These are phyloP conservation scores for Cladosporium velox DNA, from an alignment of 2,329 filamentous ascomycete genomes.

Conservation along the genomic window DNA sequence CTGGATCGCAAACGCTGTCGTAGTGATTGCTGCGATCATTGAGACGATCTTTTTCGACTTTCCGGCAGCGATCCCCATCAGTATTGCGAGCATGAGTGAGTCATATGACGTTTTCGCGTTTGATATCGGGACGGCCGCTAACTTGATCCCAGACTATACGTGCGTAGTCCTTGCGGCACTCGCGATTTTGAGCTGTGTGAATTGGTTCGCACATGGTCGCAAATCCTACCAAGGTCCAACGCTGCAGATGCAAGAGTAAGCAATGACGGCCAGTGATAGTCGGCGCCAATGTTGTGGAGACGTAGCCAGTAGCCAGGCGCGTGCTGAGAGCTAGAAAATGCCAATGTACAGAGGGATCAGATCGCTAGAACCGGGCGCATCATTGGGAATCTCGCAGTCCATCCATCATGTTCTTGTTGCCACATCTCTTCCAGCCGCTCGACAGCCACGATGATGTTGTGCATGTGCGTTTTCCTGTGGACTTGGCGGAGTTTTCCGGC, in stretches of 20 bases:
- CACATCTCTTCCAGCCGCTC: neutral
- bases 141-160: neutral
- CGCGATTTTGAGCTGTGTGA: neutral
- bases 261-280: neutral
- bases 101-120: neutral
- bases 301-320: neutral
- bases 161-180: neutral
- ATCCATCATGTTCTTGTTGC: neutral
- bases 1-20: slow-evolving; percentile 4
- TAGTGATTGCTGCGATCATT: neutral
- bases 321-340: neutral
- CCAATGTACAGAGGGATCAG: neutral
- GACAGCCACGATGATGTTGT: neutral
- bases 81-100: slow-evolving; percentile 1
- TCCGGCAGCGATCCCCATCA: neutral
- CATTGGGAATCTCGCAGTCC: neutral
- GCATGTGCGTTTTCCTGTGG: neutral
- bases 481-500: neutral
- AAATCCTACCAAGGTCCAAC: neutral
- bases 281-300: neutral
- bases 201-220: neutral
- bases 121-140: neutral
- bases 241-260: neutral
- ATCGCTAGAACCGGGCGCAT: neutral
- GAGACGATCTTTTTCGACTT: neutral